Evolutionary conservation across 2,329 filamentous ascomycete species (phyloP).

Genomic region (Trichoderma sp.): DNA sequence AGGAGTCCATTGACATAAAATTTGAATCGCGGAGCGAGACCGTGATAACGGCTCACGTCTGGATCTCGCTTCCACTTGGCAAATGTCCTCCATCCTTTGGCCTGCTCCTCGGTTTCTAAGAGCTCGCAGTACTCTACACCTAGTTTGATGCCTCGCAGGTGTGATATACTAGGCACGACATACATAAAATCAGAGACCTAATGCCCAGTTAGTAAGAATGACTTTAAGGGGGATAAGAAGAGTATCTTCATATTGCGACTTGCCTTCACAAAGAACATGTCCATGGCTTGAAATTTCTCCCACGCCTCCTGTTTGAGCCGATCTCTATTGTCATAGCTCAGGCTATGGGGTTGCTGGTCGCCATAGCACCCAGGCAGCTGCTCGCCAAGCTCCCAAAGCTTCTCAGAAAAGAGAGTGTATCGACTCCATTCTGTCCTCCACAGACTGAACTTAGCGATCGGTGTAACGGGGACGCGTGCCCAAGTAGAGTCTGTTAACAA

Average conservation of each 20-base stretch:
- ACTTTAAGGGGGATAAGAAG: neutral
- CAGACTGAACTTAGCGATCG: constrained; percentile 60
- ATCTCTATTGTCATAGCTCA: constrained; percentile 51
- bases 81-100: constrained; percentile 46
- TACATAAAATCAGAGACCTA: constrained; percentile 66
- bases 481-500: constrained; percentile 58
- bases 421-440: constrained; percentile 62
- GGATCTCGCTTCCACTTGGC: constrained; percentile 65
- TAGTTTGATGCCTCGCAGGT: constrained; percentile 60
- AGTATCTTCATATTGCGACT: constrained; percentile 28
- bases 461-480: constrained; percentile 58
- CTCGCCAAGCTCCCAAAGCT: constrained; percentile 56
- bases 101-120: constrained; percentile 54
- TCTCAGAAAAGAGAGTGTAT: constrained; percentile 57
- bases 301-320: constrained; percentile 54
- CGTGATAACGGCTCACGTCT: constrained; percentile 53
- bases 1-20: constrained; percentile 62
- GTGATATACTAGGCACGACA: constrained; percentile 60
- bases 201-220: neutral
- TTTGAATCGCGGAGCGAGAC: constrained; percentile 61
- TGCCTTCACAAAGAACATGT: constrained; percentile 71
- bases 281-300: constrained; percentile 59
- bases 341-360: constrained; percentile 47
- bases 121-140: constrained; percentile 64
- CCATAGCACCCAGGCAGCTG: constrained; percentile 59